phyloP scores from a whole-genome alignment of 2,329 filamentous ascomycete genomes.

The Fusarium sp. region DNA sequence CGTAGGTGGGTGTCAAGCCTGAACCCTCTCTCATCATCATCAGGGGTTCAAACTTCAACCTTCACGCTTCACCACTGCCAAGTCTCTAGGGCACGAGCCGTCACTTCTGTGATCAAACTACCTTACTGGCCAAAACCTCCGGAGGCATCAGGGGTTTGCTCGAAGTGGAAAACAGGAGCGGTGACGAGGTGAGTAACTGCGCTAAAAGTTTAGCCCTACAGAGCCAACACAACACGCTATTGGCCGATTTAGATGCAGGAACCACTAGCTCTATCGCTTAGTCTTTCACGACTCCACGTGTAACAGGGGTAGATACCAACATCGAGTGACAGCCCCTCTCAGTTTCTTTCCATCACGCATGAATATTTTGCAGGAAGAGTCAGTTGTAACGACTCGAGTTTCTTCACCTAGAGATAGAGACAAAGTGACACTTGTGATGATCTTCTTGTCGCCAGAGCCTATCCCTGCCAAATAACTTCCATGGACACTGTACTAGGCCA shows the following conservation, averaged over 20 bases:
- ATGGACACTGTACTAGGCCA: background rate
- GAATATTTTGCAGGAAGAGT: background rate
- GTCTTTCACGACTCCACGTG: constrained; percentile 12
- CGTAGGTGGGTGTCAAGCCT: background rate
- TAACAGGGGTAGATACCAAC: constrained; percentile 19
- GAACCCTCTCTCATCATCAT: background rate
- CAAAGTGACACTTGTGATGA: background rate
- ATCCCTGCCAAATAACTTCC: too few species aligned
- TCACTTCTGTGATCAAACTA: background rate
- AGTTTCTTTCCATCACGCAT: background rate
- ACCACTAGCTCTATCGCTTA: constrained; percentile 25
- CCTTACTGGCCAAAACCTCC: background rate
- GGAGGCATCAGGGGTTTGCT: constrained; percentile 4
- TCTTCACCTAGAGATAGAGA: background rate
- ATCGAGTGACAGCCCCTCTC: background rate
- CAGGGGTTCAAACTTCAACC: background rate
- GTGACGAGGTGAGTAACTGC: background rate
- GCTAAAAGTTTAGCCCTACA: constrained; percentile 27
- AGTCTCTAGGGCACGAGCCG: background rate
- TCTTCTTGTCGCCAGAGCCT: background rate
- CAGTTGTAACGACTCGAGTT: background rate
- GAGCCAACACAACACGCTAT: constrained; percentile 8
- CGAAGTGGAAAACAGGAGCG: constrained; percentile 18
- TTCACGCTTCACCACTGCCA: background rate
- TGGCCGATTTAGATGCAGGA: constrained; percentile 15